Percentiles rank a stretch among this genome's conserved stretches.
phyloP scores from a whole-genome alignment of 2,329 filamentous ascomycete genomes.

The Fusarium newnesense region DNA sequence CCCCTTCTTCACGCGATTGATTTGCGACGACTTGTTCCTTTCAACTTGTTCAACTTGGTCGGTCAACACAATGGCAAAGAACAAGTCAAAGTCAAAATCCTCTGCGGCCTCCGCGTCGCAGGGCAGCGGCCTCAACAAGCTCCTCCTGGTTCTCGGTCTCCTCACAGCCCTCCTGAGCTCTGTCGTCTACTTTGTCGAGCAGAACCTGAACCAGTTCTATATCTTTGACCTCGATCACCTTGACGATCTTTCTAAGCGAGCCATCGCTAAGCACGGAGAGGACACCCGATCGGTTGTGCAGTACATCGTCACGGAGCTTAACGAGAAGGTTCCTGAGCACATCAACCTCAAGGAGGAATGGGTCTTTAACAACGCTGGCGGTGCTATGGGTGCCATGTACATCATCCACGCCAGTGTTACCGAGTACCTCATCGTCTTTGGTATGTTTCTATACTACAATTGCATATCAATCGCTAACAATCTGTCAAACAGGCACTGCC shows the following conservation, averaged over 20 bases:
- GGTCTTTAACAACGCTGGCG: slow-evolving; percentile 92
- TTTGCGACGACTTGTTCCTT: neutral
- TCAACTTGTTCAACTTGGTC: slow-evolving; percentile 3
- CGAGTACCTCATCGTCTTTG: slow-evolving; percentile 91
- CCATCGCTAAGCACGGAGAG: slow-evolving; percentile 76
- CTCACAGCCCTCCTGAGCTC: slow-evolving; percentile 65
- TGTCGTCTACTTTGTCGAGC: slow-evolving; percentile 66
- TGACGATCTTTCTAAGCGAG: slow-evolving; percentile 73
- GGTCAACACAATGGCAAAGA: slow-evolving; percentile 28
- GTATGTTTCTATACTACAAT: slow-evolving; percentile 42
- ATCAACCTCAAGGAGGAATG: slow-evolving; percentile 81
- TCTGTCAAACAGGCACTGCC: slow-evolving; percentile 63
- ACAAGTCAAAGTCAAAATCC: slow-evolving; percentile 34
- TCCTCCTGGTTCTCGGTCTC: slow-evolving; percentile 62
- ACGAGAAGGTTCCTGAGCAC: slow-evolving; percentile 60
- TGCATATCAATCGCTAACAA: slow-evolving; percentile 12
- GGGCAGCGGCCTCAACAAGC: slow-evolving; percentile 47
- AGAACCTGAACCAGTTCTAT: slow-evolving; percentile 74
- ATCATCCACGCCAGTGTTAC: slow-evolving; percentile 91
- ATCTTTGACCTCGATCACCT: slow-evolving; percentile 77
- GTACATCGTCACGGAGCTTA: slow-evolving; percentile 76
- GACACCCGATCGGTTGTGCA: slow-evolving; percentile 76
- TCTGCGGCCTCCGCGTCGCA: slow-evolving; percentile 32
- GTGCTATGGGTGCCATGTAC: slow-evolving; percentile 92
- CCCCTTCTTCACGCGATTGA: slow-evolving; percentile 6